Conservation (phyloP, 345 rosid genomes). For the Sonneratia caseolaris region DNA sequence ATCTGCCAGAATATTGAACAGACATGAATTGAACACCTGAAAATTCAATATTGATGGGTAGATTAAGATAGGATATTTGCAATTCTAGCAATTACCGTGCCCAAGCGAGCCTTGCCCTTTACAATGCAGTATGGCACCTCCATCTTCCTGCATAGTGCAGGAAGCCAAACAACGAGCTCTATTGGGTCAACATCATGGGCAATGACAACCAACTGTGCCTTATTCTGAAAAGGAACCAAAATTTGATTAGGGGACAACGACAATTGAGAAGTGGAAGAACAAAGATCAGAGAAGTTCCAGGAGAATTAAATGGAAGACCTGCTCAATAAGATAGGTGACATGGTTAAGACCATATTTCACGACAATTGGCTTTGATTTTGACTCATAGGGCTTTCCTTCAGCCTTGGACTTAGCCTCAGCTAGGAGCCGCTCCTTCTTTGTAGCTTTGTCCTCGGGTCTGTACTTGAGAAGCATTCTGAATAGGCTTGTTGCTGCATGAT, state of each 20-base stretch:
- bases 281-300: not conserved
- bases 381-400: slow-evolving; percentile 46
- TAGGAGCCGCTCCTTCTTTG: slow-evolving; percentile 50
- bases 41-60: not conserved
- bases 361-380: slow-evolving; percentile 51
- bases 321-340: slow-evolving; percentile 65
- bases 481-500: slow-evolving; percentile 38
- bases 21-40: not conserved
- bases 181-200: slow-evolving; percentile 57
- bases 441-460: slow-evolving; percentile 58
- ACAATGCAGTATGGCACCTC: slow-evolving; percentile 50
- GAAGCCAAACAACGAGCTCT: slow-evolving; percentile 54
- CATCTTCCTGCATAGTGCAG: slow-evolving; percentile 50
- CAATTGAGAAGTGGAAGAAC: not conserved
- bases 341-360: slow-evolving; percentile 72
- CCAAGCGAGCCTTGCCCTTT: slow-evolving; percentile 47
- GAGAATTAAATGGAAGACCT: slow-evolving; percentile 21
- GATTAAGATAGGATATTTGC: not conserved
- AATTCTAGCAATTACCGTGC: slow-evolving; percentile 21
- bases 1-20: slow-evolving; percentile 22
- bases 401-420: slow-evolving; percentile 53
- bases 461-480: slow-evolving; percentile 63
- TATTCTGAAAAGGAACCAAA: slow-evolving; percentile 32
- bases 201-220: slow-evolving; percentile 54
- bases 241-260: not conserved